Evolutionary conservation across 352 stramenopile species (phyloP), one percentile per base, ranked within the genome.

Genomic region (Globisporangium carolinianum): DNA sequence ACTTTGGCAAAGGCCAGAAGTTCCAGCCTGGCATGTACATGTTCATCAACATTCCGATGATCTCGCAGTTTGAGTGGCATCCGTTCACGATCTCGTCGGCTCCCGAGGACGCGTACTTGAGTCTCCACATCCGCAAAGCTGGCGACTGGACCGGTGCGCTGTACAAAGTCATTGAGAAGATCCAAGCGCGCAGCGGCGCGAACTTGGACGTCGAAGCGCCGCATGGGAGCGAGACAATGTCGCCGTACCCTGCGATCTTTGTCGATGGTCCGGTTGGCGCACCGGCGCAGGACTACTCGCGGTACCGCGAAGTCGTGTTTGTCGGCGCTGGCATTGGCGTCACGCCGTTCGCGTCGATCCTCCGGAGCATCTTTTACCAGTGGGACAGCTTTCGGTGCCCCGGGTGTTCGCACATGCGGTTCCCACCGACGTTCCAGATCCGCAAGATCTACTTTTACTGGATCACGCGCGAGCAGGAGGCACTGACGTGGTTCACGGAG

Each of bases 371-470:
- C 47, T 66, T 91, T 51, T 69, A 87, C 63, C 71, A 89, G 61
- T 83, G 74, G 69, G 65, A 89, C 52, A 65, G 63, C 45, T 87
- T 75, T 56, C 71, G 68, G 14, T 89, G 83, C 48, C 68, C 71
- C 14, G 65, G 68, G 45, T 90, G 74, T 56, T 56, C 62, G 24
- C 62, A 76, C 52, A 68, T 92, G 52, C 73, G 76, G 36, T 79
- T 95, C 56, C 73, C 81, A 10, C 61, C 67, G 55, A 75, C 73
- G 66, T 86, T 94, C 67, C 67, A 78, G 52, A 65, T 91, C 38
- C 76, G 71, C 45, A 90, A 91, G 53, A 83, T 91, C 52, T 90
- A 94, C 66, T 94, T 93, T 60, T 91, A 89, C 68, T 94, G 86
- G 84, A 71, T 83, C 66, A 88, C 77, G 4, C 73, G 80, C 17